A percentile compares a stretch with the other conserved stretches of the same genome.
Conservation (phyloP, 2,329 filamentous ascomycete genomes). For the Penicillium olsonii region DNA sequence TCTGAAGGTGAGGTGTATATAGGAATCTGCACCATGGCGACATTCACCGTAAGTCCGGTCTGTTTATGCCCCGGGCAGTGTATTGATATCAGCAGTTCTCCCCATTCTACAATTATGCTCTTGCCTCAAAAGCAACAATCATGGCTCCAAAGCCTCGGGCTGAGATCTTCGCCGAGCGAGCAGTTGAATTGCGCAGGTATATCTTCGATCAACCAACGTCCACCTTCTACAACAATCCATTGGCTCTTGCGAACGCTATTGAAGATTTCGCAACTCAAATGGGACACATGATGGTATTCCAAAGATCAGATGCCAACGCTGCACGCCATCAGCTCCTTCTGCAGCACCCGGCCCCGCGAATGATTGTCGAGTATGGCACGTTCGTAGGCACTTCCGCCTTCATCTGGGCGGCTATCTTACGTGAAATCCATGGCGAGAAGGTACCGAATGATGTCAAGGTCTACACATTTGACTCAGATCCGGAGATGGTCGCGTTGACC, state of each 20-base stretch:
- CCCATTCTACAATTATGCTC: constrained; percentile 1
- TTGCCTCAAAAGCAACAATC: constrained; percentile 7
- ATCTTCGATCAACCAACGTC: constrained; percentile 22
- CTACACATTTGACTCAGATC: constrained; percentile 41
- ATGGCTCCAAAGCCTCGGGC: constrained; percentile 1
- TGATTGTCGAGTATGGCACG: constrained; percentile 39
- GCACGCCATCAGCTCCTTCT: constrained; percentile 21
- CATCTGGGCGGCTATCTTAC: constrained; percentile 29
- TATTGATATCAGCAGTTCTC: not conserved
- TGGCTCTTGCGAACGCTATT: constrained; percentile 31
- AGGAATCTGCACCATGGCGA: no score
- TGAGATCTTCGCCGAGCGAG: constrained; percentile 9
- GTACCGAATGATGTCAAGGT: constrained; percentile 25
- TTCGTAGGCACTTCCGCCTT: constrained; percentile 42
- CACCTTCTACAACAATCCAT: constrained; percentile 27
- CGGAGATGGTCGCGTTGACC: constrained; percentile 32
- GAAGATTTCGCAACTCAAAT: constrained; percentile 32
- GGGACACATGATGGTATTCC: constrained; percentile 38
- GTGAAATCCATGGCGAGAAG: constrained; percentile 24
- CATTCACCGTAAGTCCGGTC: not conserved
- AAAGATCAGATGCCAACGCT: constrained; percentile 28
- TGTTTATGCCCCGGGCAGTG: no score
- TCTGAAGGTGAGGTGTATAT: no score
- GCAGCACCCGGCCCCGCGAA: constrained; percentile 30
- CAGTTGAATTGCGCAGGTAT: constrained; percentile 18